A percentile compares a stretch with the other conserved stretches of the same genome.
Conservation (phyloP, 2,329 filamentous ascomycete genomes). For the Pseudocercospora cruenta region DNA sequence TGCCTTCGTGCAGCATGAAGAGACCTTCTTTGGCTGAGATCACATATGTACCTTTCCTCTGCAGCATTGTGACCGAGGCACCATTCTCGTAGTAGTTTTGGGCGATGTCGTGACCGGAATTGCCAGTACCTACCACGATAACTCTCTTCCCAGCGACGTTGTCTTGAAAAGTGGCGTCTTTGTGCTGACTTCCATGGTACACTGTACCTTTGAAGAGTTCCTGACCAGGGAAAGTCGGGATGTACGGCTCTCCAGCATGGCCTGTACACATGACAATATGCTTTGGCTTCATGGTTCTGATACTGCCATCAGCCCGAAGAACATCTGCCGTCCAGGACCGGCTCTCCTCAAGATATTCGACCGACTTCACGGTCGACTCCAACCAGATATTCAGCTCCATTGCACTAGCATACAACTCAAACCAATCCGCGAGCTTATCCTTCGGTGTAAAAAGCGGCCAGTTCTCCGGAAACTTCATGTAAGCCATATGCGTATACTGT, state of each 20-base stretch:
- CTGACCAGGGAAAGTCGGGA: slow-evolving; percentile 53
- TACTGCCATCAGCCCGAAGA: slow-evolving; percentile 44
- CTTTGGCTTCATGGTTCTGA: slow-evolving; percentile 62
- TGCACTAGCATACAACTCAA: slow-evolving; percentile 65
- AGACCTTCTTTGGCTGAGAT: slow-evolving; percentile 61
- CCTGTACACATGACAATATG: slow-evolving; percentile 71
- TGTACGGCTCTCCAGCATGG: slow-evolving; percentile 66
- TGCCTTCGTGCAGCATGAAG: slow-evolving; percentile 50
- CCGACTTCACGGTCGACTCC: slow-evolving; percentile 52
- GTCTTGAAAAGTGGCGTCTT: slow-evolving; percentile 13
- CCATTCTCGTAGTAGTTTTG: slow-evolving; percentile 64
- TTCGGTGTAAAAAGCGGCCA: slow-evolving; percentile 75
- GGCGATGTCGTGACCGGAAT: slow-evolving; percentile 56
- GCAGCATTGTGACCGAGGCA: slow-evolving; percentile 69
- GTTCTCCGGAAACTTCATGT: slow-evolving; percentile 63
- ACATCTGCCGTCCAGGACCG: slow-evolving; percentile 61
- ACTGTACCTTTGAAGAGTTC: slow-evolving; percentile 60
- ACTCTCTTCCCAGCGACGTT: slow-evolving; percentile 46
- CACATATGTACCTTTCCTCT: slow-evolving; percentile 68
- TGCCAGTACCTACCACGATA: slow-evolving; percentile 54
- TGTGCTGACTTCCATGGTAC: slow-evolving; percentile 15
- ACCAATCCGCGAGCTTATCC: slow-evolving; percentile 64
- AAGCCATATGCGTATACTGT: slow-evolving; percentile 64
- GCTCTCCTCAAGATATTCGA: slow-evolving; percentile 52
- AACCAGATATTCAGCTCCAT: slow-evolving; percentile 68